Conservation (phyloP, 106 monocot genomes). For the Ottelia alismoides region DNA sequence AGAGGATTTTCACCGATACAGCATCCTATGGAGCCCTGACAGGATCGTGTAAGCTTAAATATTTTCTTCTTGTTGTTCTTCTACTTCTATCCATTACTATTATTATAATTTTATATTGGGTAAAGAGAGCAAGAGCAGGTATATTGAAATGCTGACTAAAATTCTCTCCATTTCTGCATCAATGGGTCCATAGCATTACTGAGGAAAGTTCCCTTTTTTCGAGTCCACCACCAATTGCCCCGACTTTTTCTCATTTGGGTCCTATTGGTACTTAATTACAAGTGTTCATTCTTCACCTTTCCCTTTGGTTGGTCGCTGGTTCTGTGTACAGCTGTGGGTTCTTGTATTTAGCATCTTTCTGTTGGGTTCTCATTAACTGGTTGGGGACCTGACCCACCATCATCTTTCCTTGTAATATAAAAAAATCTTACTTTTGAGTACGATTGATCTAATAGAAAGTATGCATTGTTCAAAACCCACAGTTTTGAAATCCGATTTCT, state of each 20-base stretch:
- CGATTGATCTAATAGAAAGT: too few species aligned
- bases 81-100: neutral
- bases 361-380: neutral
- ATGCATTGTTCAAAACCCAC: too few species aligned
- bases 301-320: too few species aligned
- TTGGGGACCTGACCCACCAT: neutral
- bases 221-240: neutral
- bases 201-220: neutral
- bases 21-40: conserved; percentile 54
- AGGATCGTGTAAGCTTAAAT: conserved; percentile 45
- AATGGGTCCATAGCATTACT: neutral
- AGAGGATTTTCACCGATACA: conserved; percentile 64
- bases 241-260: too few species aligned
- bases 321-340: too few species aligned
- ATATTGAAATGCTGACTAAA: neutral
- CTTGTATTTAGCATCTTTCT: too few species aligned
- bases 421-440: too few species aligned
- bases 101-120: neutral
- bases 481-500: neutral
- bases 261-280: too few species aligned
- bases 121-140: neutral
- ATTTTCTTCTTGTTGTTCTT: neutral
- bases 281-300: too few species aligned
- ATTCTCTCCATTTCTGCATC: neutral
- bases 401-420: too few species aligned